Base-by-base conservation (phyloP, 805 yeast species). In the Myxozyma geophila region DNA sequence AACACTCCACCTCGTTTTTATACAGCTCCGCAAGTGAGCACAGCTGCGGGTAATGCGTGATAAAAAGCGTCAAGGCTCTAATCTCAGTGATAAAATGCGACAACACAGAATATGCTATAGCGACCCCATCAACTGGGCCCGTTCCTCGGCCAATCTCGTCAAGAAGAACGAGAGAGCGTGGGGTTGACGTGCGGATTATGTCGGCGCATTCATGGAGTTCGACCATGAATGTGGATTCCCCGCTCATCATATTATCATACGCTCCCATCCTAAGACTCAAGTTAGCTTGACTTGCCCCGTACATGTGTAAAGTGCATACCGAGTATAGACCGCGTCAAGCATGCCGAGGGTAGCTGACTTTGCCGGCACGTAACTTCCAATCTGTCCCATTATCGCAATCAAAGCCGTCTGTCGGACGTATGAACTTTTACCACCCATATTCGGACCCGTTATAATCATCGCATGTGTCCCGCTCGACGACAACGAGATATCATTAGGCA, bases 91-190 rank as follows among this genome's bases (percentile, higher is more conserved):
- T 74, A 64, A 89, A 81, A 69, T 88, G 86, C 59, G 83, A 79
- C 59, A 92, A 76, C 1, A 92, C 85, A 0, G 96, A 79, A 72
- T 85, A 83, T 0, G 97, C 96, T 37, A 92, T 85, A 0, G 96
- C 86, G 49, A 85, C 86, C 0, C 97, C 98, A 74, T 92, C 97
- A 57, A 77, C 75, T 0, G 92, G 85, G 0, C 89, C 84, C 2
- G 87, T 84, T 1, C 95, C 95, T 55, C 92, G 77, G 2, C 96
- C 96, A 48, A 89, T 83, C 69, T 89, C 96, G 73, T 89, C 96
- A 51, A 89, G 75, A 1, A 89, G 75, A 1, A 89, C 84, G 59
- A 89, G 77, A 0, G 91, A 87, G 33, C 79, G 78, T 1, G 77
- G 70, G 1, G 85, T 81, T 53, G 88, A 83, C 2, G 76, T 69